Percentiles rank a stretch among this genome's conserved stretches.
These are phyloP conservation scores for Salix caprea DNA, from an alignment of 345 rosid species.

Conservation along the genomic window DNA sequence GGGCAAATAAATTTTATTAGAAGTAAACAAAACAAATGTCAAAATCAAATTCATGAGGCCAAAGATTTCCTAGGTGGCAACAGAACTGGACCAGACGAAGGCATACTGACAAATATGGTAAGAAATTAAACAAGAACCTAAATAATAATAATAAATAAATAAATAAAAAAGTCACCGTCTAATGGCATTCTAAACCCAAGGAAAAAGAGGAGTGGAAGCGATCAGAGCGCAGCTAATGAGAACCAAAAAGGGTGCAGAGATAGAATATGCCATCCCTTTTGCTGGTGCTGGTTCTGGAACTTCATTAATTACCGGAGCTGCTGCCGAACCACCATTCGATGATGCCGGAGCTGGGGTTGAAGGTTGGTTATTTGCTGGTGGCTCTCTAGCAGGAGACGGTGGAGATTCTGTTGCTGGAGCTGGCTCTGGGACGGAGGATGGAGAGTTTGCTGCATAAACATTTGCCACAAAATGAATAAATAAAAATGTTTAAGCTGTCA, in stretches of 20 bases:
- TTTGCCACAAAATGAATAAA: not conserved
- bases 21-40: not conserved
- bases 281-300: not conserved
- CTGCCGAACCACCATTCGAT: not conserved
- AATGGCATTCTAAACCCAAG: not conserved
- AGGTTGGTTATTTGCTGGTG: not conserved
- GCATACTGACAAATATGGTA: not conserved
- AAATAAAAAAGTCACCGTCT: not conserved
- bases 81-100: not conserved
- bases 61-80: not conserved
- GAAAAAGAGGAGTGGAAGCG: not conserved
- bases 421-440: not conserved
- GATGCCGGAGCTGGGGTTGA: not conserved
- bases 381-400: not conserved
- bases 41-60: not conserved
- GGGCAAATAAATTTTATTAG: not conserved
- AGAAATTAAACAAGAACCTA: no score
- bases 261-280: not conserved
- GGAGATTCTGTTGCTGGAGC: not conserved
- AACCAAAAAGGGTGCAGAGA: not conserved
- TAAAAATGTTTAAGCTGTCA: not conserved
- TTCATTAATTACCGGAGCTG: not conserved
- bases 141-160: no score
- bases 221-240: constrained; percentile 1
- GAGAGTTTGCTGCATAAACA: not conserved